phyloP scores from a whole-genome alignment of 2,329 filamentous ascomycete genomes.

The Thielaviopsis musarum region DNA sequence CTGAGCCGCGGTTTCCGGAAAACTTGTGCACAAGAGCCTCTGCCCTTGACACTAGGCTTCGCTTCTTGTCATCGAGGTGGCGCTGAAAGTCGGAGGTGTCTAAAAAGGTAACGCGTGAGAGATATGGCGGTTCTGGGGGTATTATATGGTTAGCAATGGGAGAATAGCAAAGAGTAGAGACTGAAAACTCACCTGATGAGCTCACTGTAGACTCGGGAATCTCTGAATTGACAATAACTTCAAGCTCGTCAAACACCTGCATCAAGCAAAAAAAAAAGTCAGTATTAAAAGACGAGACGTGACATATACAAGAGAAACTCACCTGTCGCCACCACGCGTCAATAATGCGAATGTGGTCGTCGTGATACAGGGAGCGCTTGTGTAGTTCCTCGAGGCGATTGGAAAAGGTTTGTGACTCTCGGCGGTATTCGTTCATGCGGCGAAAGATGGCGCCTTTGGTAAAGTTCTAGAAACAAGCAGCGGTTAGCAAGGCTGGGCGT shows the following conservation, averaged over 20 bases:
- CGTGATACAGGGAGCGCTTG: conserved; percentile 64
- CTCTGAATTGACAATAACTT: conserved; percentile 3
- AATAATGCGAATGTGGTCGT: conserved; percentile 80
- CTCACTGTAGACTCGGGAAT: neutral
- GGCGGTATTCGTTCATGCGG: conserved; percentile 96
- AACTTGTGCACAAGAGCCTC: conserved; percentile 48
- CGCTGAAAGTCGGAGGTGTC: conserved; percentile 58
- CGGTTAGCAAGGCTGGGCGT: conserved; percentile 18
- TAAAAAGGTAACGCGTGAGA: conserved; percentile 44
- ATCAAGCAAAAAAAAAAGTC: neutral
- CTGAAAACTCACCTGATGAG: conserved; percentile 15
- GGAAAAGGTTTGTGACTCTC: conserved; percentile 71
- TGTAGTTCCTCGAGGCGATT: conserved; percentile 63
- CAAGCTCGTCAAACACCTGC: conserved; percentile 8
- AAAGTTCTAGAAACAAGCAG: conserved; percentile 42
- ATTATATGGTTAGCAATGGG: conserved; percentile 14
- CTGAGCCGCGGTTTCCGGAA: conserved; percentile 31
- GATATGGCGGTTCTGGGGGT: conserved; percentile 33
- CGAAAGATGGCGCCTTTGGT: conserved; percentile 94
- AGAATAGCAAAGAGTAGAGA: neutral
- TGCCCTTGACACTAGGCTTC: conserved; percentile 59
- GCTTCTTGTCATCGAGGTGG: conserved; percentile 61
- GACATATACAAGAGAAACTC: conserved; percentile 19
- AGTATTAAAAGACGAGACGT: neutral
- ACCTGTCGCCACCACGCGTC: conserved; percentile 94